Conservation (phyloP, 208 protist species). For the Acanthamoeba royreba region DNA sequence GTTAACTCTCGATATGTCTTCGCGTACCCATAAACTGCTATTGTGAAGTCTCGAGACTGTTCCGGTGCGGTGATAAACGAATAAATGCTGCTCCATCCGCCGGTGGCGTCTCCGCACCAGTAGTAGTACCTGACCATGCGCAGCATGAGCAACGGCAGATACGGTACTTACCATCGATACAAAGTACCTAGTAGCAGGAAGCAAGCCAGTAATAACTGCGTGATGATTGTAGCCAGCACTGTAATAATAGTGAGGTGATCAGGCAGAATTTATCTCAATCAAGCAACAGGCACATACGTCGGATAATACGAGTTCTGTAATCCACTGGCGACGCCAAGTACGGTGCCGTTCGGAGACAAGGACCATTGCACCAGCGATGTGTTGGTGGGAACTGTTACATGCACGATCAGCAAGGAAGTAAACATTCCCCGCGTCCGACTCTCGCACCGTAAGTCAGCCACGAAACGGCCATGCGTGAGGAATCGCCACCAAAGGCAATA, state of each 20-base stretch:
- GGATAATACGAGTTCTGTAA: background rate
- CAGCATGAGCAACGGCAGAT: background rate
- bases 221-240: constrained; percentile 12
- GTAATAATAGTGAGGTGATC: background rate
- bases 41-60: background rate
- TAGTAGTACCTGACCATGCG: background rate
- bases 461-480: constrained; percentile 19
- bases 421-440: background rate
- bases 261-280: background rate
- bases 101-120: background rate
- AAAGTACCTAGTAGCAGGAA: background rate
- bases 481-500: background rate
- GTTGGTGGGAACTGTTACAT: background rate
- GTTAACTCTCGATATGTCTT: background rate
- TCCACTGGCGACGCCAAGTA: background rate
- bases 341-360: background rate
- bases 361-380: background rate
- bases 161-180: background rate
- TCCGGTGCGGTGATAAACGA: background rate
- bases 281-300: background rate
- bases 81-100: background rate
- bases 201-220: background rate
- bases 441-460: constrained; percentile 6
- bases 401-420: background rate
- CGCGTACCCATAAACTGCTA: background rate